Percentiles rank a stretch among this genome's conserved stretches.
Conservation (phyloP, 257 asterid species). For the Striga asiatica region DNA sequence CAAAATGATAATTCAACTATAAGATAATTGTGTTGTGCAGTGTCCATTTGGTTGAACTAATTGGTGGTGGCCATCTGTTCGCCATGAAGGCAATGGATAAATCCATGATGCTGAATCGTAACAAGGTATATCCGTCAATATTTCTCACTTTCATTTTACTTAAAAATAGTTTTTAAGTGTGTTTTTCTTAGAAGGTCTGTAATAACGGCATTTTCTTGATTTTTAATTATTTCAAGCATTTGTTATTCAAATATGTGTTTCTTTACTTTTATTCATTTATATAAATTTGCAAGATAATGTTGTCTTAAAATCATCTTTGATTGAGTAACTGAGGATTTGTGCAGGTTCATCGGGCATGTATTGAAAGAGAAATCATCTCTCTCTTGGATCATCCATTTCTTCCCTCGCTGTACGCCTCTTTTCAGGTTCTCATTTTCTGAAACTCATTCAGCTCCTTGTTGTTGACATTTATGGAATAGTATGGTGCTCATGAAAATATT, state of each 20-base stretch:
- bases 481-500: neutral
- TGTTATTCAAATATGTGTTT: no score
- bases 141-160: neutral
- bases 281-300: no score
- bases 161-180: no score
- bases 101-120: slow-evolving; percentile 81
- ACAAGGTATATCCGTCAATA: slow-evolving; percentile 46
- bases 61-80: slow-evolving; percentile 54
- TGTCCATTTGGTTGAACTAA: slow-evolving; percentile 96
- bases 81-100: slow-evolving; percentile 99
- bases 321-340: slow-evolving; percentile 12
- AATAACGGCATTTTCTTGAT: no score
- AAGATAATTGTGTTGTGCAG: slow-evolving; percentile 32
- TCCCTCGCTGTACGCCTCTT: slow-evolving; percentile 81
- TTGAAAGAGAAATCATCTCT: slow-evolving; percentile 87
- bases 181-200: neutral
- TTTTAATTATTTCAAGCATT: no score
- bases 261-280: no score
- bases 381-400: slow-evolving; percentile 96
- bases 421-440: slow-evolving; percentile 52
- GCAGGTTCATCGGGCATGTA: slow-evolving; percentile 97
- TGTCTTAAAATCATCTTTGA: neutral
- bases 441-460: slow-evolving; percentile 6
- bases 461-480: neutral
- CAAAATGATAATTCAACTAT: slow-evolving; percentile 1